phyloP scores from a whole-genome alignment of 106 monocot genomes.

The Triglochin maritima region DNA sequence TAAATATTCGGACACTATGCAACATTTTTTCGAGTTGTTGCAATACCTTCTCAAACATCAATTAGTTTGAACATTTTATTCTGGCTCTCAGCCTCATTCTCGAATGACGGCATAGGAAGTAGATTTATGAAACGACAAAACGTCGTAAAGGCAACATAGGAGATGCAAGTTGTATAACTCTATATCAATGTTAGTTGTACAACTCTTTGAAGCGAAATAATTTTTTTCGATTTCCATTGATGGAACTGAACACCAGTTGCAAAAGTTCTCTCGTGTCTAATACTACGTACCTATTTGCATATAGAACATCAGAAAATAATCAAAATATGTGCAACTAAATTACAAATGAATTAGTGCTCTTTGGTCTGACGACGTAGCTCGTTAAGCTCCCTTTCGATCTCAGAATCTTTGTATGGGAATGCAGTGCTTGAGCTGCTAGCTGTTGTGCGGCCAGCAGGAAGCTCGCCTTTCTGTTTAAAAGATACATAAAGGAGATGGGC shows the following conservation, averaged over 20 bases:
- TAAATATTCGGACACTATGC: neutral
- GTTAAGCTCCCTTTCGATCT: slow-evolving; percentile 76
- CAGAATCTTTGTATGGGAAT: slow-evolving; percentile 50
- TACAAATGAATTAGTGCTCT: slow-evolving; percentile 29
- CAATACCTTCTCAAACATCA: neutral
- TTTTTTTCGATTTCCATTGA: too few species aligned
- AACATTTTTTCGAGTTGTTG: neutral
- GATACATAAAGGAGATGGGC: neutral
- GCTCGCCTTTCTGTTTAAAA: slow-evolving; percentile 73
- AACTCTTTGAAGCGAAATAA: neutral
- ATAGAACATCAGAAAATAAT: neutral
- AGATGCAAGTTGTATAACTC: neutral
- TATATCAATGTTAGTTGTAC: neutral
- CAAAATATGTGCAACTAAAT: neutral
- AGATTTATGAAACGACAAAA: neutral
- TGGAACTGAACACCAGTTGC: too few species aligned
- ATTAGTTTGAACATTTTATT: neutral
- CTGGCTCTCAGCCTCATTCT: neutral
- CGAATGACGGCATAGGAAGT: neutral
- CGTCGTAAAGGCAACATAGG: neutral
- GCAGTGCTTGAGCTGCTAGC: slow-evolving; percentile 41
- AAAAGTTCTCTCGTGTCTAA: neutral
- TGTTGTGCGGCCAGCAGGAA: slow-evolving; percentile 72
- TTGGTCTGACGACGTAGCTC: slow-evolving; percentile 66
- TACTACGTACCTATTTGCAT: neutral